A percentile compares a stretch with the other conserved stretches of the same genome.
phyloP scores from a whole-genome alignment of 2,329 filamentous ascomycete species.

The Fusarium sp. region DNA sequence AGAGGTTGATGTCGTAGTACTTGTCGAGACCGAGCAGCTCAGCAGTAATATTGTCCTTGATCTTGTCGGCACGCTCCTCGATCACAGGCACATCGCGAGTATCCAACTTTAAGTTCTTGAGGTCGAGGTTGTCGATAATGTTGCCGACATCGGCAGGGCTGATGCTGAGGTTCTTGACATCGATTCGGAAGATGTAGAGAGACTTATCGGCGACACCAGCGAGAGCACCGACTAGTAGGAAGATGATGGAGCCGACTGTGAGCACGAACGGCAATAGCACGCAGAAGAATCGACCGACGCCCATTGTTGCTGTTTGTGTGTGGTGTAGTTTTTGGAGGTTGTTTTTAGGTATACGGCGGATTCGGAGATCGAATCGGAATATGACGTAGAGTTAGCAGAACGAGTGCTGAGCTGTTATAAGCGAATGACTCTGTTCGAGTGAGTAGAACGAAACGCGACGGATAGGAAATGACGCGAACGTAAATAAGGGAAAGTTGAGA shows the following conservation, averaged over 20 bases:
- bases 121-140: constrained; percentile 48
- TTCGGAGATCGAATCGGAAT: constrained; percentile 28
- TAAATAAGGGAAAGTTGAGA: constrained; percentile 14
- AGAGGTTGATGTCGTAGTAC: constrained; percentile 84
- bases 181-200: constrained; percentile 69
- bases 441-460: constrained; percentile 8
- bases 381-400: constrained; percentile 38
- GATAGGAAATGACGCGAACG: constrained; percentile 9
- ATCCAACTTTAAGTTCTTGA: constrained; percentile 33
- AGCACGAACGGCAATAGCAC: constrained; percentile 88
- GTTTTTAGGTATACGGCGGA: constrained; percentile 1
- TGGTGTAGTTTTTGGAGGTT: background rate
- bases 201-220: constrained; percentile 66
- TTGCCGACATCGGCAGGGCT: constrained; percentile 49
- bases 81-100: constrained; percentile 41
- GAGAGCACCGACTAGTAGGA: constrained; percentile 68
- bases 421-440: constrained; percentile 28
- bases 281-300: constrained; percentile 82
- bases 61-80: constrained; percentile 63
- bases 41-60: constrained; percentile 64
- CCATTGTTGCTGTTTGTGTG: constrained; percentile 50
- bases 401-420: constrained; percentile 23
- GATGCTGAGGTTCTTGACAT: constrained; percentile 67
- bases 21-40: constrained; percentile 72
- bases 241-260: constrained; percentile 80